Percentiles rank a stretch among this genome's conserved stretches.
phyloP scores from a whole-genome alignment of 345 rosid genomes.

The Acer campestre region DNA sequence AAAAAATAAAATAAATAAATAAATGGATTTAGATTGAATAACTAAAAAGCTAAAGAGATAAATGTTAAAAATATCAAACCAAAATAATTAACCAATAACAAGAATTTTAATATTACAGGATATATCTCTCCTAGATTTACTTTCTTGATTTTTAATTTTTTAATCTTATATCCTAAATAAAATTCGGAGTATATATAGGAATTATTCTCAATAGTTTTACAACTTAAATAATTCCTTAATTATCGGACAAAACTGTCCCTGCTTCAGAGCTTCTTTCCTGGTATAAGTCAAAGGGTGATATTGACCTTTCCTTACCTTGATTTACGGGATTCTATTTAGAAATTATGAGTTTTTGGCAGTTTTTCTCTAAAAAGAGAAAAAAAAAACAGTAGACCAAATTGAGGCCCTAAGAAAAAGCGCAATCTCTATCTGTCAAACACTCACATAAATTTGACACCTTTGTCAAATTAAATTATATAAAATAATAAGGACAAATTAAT shows the following conservation, averaged over 20 bases:
- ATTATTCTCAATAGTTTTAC: not conserved
- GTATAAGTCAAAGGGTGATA: not conserved
- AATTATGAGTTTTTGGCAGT: not conserved
- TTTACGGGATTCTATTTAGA: not conserved
- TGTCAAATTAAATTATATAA: not conserved
- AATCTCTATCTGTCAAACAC: not conserved
- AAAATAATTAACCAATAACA: not conserved
- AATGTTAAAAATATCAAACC: not conserved
- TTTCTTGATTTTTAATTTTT: not conserved
- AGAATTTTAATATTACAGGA: not conserved
- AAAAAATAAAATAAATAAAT: not conserved
- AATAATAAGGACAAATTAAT: not conserved
- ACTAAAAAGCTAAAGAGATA: not conserved
- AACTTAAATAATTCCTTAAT: not conserved
- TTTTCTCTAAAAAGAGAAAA: not conserved
- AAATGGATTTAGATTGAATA: not conserved
- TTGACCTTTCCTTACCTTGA: not conserved
- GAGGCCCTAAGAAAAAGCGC: not conserved
- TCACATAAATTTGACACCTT: not conserved
- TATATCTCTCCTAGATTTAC: not conserved
- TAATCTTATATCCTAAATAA: not conserved
- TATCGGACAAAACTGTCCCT: not conserved
- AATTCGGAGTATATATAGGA: slow-evolving; percentile 17
- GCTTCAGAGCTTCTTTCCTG: not conserved
- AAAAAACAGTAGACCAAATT: not conserved